Conservation (phyloP, 2,329 filamentous ascomycete genomes). For the Clonostachys rosea region DNA sequence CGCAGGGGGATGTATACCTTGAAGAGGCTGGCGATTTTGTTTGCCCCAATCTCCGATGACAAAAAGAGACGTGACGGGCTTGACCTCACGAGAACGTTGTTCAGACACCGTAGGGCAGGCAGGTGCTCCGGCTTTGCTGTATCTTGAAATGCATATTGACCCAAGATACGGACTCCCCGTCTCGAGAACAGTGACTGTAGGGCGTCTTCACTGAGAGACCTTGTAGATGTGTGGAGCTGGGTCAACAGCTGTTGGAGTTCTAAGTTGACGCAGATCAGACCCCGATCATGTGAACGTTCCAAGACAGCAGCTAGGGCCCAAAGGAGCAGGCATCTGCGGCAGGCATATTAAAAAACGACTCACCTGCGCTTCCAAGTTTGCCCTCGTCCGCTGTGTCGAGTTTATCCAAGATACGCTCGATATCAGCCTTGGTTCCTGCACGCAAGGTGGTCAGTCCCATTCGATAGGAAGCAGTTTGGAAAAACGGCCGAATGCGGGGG, state of each 20-base stretch:
- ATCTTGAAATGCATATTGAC: constrained; percentile 2
- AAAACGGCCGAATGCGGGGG: no score
- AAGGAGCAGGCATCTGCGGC: background rate
- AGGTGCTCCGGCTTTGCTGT: constrained; percentile 1
- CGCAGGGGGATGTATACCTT: background rate
- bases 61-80: background rate
- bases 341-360: background rate
- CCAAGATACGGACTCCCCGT: constrained; percentile 1
- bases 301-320: background rate
- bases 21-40: constrained; percentile 1
- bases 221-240: constrained; percentile 2
- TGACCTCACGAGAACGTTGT: constrained; percentile 5
- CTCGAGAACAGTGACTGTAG: constrained; percentile 2
- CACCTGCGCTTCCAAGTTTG: background rate
- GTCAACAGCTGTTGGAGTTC: constrained; percentile 1
- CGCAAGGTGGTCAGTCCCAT: background rate
- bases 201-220: background rate
- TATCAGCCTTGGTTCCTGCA: constrained; percentile 3
- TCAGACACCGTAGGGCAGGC: constrained; percentile 4
- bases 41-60: constrained; percentile 1
- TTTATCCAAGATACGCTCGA: constrained; percentile 1
- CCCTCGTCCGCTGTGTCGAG: background rate
- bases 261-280: background rate
- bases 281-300: background rate
- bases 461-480: no score